These are phyloP conservation scores for Curvularia lunata DNA, from an alignment of 2,329 filamentous ascomycete genomes.

Conservation along the genomic window DNA sequence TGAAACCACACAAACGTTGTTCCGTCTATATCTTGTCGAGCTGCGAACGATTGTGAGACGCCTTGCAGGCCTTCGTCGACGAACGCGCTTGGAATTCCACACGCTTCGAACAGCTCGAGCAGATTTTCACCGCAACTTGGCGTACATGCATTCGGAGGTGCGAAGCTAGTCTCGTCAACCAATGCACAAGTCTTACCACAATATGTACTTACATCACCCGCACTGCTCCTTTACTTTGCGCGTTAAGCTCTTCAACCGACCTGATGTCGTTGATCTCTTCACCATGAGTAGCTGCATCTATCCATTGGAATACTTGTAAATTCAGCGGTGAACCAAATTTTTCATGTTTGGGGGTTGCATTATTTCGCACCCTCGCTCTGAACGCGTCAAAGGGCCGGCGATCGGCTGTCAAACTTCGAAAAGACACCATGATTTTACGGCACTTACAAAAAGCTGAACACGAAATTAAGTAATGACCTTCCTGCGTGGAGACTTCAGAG, in stretches of 20 bases:
- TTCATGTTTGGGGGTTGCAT: neutral
- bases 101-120: slow-evolving; percentile 27
- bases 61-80: slow-evolving; percentile 32
- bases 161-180: slow-evolving; percentile 29
- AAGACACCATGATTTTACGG: slow-evolving; percentile 15
- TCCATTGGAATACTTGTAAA: slow-evolving; percentile 35
- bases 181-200: neutral
- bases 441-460: neutral
- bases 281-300: slow-evolving; percentile 16
- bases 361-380: neutral
- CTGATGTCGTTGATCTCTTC: slow-evolving; percentile 8
- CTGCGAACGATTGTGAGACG: slow-evolving; percentile 41
- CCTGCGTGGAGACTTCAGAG: neutral
- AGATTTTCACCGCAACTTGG: slow-evolving; percentile 16
- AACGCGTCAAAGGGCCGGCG: slow-evolving; percentile 21
- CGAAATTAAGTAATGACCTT: neutral
- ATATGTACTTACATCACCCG: slow-evolving; percentile 28
- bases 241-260: slow-evolving; percentile 15
- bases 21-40: slow-evolving; percentile 22
- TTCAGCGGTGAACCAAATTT: neutral
- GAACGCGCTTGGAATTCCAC: slow-evolving; percentile 34
- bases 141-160: slow-evolving; percentile 28
- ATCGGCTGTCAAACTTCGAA: slow-evolving; percentile 23
- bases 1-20: slow-evolving; percentile 38
- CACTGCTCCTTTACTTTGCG: slow-evolving; percentile 14